A percentile compares a stretch with the other conserved stretches of the same genome.
Conservation (phyloP, 768 basidiomycete species). For the Amanita exitialis region DNA sequence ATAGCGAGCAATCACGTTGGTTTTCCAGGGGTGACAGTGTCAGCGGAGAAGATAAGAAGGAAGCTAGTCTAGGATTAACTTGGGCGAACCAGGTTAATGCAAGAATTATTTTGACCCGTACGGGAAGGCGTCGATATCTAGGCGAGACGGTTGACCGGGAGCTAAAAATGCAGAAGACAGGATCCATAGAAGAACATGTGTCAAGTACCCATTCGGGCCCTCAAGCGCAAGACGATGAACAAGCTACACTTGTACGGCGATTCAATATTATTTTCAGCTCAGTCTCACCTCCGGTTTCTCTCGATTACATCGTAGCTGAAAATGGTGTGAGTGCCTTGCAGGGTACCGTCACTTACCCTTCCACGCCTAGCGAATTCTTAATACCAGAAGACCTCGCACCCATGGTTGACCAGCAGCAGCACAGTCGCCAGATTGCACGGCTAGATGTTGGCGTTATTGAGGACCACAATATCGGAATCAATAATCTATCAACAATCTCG, state of each 20-base stretch:
- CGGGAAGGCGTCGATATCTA: conserved; percentile 54
- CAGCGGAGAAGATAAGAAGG: conserved; percentile 53
- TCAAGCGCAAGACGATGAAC: conserved; percentile 21
- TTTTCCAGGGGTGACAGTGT: conserved; percentile 59
- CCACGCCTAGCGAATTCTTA: neutral
- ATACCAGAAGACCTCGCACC: neutral
- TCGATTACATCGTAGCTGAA: conserved; percentile 68
- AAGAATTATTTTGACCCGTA: conserved; percentile 75
- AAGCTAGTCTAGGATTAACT: conserved; percentile 77
- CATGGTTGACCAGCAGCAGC: neutral
- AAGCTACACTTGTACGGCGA: conserved; percentile 51
- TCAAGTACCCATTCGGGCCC: neutral
- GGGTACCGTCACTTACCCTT: conserved; percentile 10
- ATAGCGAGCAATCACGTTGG: conserved; percentile 66
- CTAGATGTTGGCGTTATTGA: neutral
- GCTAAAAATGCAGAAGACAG: conserved; percentile 14
- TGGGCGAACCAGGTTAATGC: conserved; percentile 93
- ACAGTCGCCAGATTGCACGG: neutral
- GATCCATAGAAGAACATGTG: neutral
- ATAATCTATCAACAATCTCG: neutral
- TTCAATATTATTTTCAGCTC: conserved; percentile 75
- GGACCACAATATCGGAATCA: neutral
- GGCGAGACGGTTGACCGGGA: conserved; percentile 20
- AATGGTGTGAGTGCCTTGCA: conserved; percentile 39
- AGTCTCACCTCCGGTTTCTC: conserved; percentile 39